A percentile compares a stretch with the other conserved stretches of the same genome.
phyloP scores from a whole-genome alignment of 169 alveolate species.

The Eimeria necatrix region DNA sequence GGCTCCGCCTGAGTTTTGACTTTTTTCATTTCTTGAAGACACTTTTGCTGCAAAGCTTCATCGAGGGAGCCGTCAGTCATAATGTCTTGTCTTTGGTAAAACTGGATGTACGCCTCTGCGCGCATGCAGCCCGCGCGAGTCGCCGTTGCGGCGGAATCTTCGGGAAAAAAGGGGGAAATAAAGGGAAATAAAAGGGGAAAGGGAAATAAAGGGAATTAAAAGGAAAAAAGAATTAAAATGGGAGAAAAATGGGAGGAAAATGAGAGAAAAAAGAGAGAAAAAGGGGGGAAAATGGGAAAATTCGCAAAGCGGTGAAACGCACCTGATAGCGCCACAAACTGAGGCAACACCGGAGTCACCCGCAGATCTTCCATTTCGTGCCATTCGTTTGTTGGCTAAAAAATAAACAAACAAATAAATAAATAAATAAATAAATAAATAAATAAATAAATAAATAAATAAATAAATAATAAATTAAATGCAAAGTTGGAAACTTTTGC shows the following conservation, averaged over 20 bases:
- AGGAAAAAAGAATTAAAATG: background rate
- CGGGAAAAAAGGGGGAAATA: too few species aligned
- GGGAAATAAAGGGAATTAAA: conserved; percentile 20
- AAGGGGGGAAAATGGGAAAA: background rate
- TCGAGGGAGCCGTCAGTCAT: conserved; percentile 81
- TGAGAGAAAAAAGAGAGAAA: background rate
- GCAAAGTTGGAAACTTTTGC: background rate
- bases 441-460: background rate
- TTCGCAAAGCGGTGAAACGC: background rate
- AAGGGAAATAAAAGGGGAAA: background rate
- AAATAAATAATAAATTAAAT: background rate
- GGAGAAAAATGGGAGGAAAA: background rate
- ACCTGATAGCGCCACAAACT: conserved; percentile 94
- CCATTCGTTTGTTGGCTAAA: conserved; percentile 96
- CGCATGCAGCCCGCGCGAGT: background rate
- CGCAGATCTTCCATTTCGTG: conserved; percentile 97
- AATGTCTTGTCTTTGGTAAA: conserved; percentile 81
- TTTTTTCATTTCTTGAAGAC: conserved; percentile 53
- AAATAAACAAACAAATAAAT: background rate
- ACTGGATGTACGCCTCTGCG: conserved; percentile 81
- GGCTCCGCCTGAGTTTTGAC: conserved; percentile 31
- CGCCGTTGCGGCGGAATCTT: background rate
- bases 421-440: background rate
- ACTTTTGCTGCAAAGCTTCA: conserved; percentile 36
- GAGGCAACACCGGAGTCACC: conserved; percentile 97